phyloP scores from a whole-genome alignment of 202 grass and related monocot species.

The Dendrocalamus latiflorus region DNA sequence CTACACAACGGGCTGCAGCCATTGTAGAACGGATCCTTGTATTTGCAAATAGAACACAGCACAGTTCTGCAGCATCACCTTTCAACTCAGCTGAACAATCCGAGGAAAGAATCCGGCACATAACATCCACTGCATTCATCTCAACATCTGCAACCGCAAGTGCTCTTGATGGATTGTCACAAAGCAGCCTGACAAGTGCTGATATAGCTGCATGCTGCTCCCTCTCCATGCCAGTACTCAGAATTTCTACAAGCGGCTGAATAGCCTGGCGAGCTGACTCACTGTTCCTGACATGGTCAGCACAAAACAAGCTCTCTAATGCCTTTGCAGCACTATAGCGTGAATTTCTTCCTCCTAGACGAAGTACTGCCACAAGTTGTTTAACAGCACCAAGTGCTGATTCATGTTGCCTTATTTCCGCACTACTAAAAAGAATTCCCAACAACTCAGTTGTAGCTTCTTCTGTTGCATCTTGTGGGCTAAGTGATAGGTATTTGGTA shows the following conservation, averaged over 20 bases:
- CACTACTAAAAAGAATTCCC: slow-evolving; percentile 72
- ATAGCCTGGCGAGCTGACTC: slow-evolving; percentile 89
- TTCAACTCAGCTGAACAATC: slow-evolving; percentile 90
- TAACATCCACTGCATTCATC: slow-evolving; percentile 97
- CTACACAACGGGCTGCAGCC: slow-evolving; percentile 92
- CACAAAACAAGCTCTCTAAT: slow-evolving; percentile 95
- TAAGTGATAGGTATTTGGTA: slow-evolving; percentile 92
- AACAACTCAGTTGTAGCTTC: slow-evolving; percentile 95
- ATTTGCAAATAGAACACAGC: slow-evolving; percentile 93
- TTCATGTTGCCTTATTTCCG: slow-evolving; percentile 93
- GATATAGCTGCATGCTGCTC: slow-evolving; percentile 99
- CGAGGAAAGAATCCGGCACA: slow-evolving; percentile 88
- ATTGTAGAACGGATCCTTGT: slow-evolving; percentile 95
- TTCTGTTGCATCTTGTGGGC: slow-evolving; percentile 96
- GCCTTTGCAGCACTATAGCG: slow-evolving; percentile 96
- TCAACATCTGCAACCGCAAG: slow-evolving; percentile 98
- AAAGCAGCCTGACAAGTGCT: slow-evolving; percentile 86
- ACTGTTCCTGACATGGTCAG: too few relatives aligned
- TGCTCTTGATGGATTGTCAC: slow-evolving; percentile 94
- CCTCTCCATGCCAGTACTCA: slow-evolving; percentile 96
- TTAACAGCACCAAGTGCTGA: slow-evolving; percentile 86
- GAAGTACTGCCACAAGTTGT: slow-evolving; percentile 96
- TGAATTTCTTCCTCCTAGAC: slow-evolving; percentile 96
- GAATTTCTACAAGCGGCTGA: slow-evolving; percentile 96
- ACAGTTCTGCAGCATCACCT: slow-evolving; percentile 93